phyloP scores from a whole-genome alignment of 2,329 filamentous ascomycete species.

The Epichloe typhina region DNA sequence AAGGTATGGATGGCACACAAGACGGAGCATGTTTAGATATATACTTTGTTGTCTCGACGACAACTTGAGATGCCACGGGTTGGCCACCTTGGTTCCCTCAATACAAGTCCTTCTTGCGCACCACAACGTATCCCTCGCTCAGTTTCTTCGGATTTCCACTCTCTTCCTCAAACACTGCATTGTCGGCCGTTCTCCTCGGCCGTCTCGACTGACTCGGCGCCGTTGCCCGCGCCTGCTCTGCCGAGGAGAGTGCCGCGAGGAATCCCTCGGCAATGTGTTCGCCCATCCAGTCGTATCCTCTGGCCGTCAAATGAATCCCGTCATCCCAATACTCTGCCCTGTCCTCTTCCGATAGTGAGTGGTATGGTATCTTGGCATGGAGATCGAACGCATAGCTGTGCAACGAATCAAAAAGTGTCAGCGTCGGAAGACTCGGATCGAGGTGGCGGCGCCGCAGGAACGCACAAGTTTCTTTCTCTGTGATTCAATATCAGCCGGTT shows the following conservation, averaged over 20 bases:
- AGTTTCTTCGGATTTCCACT: constrained; percentile 30
- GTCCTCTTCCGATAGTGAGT: constrained; percentile 31
- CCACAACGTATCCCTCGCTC: constrained; percentile 40
- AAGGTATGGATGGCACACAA: neutral
- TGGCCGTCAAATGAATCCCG: constrained; percentile 41
- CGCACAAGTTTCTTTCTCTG: constrained; percentile 38
- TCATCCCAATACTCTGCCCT: constrained; percentile 45
- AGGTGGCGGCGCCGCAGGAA: constrained; percentile 3
- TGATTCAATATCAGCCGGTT: constrained; percentile 41
- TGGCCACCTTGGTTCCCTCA: constrained; percentile 14
- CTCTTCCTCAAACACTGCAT: constrained; percentile 34
- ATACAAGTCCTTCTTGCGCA: constrained; percentile 38
- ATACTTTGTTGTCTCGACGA: neutral
- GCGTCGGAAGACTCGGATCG: too few species aligned
- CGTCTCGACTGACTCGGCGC: neutral
- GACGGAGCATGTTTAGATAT: neutral
- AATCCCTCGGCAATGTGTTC: constrained; percentile 40
- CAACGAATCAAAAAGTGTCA: neutral
- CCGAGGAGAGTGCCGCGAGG: constrained; percentile 13
- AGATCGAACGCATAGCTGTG: constrained; percentile 44
- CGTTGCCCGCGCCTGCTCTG: neutral
- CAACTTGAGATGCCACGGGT: neutral
- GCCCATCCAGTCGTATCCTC: constrained; percentile 51
- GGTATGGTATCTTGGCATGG: constrained; percentile 38
- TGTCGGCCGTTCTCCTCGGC: constrained; percentile 23